Percentiles rank a stretch among this genome's conserved stretches.
phyloP scores from a whole-genome alignment of 768 basidiomycete genomes.

The Coprinopsis cinerea region DNA sequence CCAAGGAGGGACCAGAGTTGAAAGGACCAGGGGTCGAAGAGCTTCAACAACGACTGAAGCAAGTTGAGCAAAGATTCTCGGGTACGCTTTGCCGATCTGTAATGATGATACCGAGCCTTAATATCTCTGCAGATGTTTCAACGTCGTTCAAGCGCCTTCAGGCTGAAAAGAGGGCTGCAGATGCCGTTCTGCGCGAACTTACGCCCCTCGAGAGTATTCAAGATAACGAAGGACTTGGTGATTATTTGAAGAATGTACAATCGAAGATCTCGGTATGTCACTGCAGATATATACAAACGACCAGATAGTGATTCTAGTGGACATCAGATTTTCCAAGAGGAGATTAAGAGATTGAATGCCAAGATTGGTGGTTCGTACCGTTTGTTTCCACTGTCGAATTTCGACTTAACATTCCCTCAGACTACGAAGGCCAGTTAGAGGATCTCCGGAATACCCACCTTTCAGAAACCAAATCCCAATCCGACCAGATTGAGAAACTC shows the following conservation, averaged over 20 bases:
- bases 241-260: conserved; percentile 62
- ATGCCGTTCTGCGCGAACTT: conserved; percentile 60
- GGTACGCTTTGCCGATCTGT: conserved; percentile 33
- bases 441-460: conserved; percentile 82
- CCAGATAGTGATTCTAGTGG: neutral
- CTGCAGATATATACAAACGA: neutral
- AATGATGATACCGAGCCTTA: neutral
- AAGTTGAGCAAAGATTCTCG: conserved; percentile 73
- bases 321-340: conserved; percentile 67
- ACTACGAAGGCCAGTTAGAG: conserved; percentile 62
- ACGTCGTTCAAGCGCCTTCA: conserved; percentile 72
- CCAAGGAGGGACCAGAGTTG: neutral
- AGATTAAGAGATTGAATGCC: conserved; percentile 67
- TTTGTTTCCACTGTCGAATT: neutral
- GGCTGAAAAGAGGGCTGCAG: conserved; percentile 63
- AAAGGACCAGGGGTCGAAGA: conserved; percentile 35
- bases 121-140: conserved; percentile 56
- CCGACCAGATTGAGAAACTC: conserved; percentile 65
- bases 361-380: conserved; percentile 51
- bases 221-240: conserved; percentile 62
- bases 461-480: conserved; percentile 74
- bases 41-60: conserved; percentile 58
- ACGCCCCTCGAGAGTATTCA: conserved; percentile 64
- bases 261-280: conserved; percentile 63
- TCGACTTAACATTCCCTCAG: conserved; percentile 48